phyloP scores from a whole-genome alignment of 2,329 filamentous ascomycete genomes.

The Sarocladium strictum region DNA sequence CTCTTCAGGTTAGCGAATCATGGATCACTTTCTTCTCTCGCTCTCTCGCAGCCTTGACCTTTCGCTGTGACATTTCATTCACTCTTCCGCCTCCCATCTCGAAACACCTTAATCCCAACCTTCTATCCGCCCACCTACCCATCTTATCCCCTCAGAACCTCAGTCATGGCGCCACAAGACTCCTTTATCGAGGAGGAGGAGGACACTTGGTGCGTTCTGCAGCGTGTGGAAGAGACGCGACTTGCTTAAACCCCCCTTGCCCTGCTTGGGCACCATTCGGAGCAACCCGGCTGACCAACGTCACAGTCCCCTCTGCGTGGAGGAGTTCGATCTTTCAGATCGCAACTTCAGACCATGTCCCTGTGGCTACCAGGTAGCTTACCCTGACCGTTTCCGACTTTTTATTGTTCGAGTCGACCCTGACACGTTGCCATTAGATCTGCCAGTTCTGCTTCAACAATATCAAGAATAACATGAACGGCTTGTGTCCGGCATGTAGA shows the following conservation, averaged over 20 bases:
- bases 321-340: constrained; percentile 97
- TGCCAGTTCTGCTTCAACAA: constrained; percentile 99
- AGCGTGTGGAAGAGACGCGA: not conserved
- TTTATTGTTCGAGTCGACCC: not conserved
- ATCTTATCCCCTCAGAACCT: constrained; percentile 14
- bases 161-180: constrained; percentile 61
- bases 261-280: constrained; percentile 17
- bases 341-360: constrained; percentile 95
- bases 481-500: constrained; percentile 93
- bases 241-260: constrained; percentile 12
- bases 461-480: constrained; percentile 96
- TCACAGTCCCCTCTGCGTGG: constrained; percentile 89
- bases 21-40: constrained; percentile 9
- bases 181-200: constrained; percentile 68
- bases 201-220: constrained; percentile 54
- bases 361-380: constrained; percentile 86
- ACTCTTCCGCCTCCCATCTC: constrained; percentile 6
- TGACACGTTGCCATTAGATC: constrained; percentile 53
- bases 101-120: constrained; percentile 14
- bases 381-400: constrained; percentile 5
- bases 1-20: not conserved
- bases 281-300: constrained; percentile 15
- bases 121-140: constrained; percentile 15
- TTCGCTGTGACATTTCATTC: constrained; percentile 17
- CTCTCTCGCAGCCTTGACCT: constrained; percentile 9